phyloP scores from a whole-genome alignment of 2,329 filamentous ascomycete genomes.

The Trichophyton rubrum region DNA sequence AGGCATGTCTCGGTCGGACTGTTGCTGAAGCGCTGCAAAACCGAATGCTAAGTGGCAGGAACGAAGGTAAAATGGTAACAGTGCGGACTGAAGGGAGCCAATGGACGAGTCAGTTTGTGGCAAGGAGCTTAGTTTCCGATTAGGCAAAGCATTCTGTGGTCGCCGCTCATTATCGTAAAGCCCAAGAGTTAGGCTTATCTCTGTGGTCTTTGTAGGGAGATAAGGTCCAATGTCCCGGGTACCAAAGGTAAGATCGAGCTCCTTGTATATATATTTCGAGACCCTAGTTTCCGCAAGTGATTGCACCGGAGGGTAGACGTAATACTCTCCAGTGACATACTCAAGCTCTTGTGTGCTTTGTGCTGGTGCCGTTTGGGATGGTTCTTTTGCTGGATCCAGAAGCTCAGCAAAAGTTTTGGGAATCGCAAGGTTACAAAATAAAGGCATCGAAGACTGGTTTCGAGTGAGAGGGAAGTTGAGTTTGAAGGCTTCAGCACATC shows the following conservation, averaged over 20 bases:
- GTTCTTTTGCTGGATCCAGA: not conserved
- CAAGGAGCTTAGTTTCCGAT: not conserved
- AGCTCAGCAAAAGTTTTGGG: conserved; percentile 14
- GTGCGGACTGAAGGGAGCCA: conserved; percentile 16
- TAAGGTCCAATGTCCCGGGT: conserved; percentile 25
- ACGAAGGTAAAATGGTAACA: conserved; percentile 26
- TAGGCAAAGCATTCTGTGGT: not conserved
- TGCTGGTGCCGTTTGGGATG: not conserved
- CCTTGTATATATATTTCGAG: conserved; percentile 23
- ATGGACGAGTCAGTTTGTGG: not conserved
- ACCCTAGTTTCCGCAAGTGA: conserved; percentile 20
- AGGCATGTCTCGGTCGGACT: not conserved
- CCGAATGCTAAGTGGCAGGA: conserved; percentile 30
- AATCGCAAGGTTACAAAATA: conserved; percentile 22
- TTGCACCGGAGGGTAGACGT: conserved; percentile 24
- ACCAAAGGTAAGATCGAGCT: conserved; percentile 22
- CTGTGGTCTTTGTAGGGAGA: conserved; percentile 19
- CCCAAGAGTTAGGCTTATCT: conserved; percentile 23
- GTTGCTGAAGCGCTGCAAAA: conserved; percentile 15
- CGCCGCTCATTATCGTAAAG: conserved; percentile 9
- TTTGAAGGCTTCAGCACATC: conserved; percentile 17
- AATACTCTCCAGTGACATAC: conserved; percentile 19
- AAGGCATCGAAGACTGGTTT: conserved; percentile 17
- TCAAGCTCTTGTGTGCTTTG: not conserved
- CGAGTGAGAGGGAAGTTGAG: conserved; percentile 7